Evolutionary conservation across 106 monocot species (phyloP).

Genomic region (Dioscorea zingiberensis): DNA sequence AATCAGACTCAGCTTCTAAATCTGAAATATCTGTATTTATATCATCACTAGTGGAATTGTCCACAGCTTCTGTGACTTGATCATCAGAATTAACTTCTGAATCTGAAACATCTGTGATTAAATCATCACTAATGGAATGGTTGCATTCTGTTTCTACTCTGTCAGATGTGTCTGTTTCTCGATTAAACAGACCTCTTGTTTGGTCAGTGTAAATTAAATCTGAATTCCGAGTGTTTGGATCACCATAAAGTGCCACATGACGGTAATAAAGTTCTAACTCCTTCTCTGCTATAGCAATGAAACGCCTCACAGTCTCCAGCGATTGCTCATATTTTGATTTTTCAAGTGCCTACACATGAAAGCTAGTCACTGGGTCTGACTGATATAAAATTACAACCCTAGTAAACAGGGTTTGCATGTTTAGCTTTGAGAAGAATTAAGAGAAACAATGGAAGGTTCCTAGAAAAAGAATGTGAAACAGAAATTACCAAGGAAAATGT

Average conservation of each 20-base stretch:
- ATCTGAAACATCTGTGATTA: background rate
- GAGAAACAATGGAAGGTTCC: background rate
- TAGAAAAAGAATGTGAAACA: background rate
- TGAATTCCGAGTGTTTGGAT: conserved; percentile 37
- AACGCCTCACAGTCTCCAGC: conserved; percentile 84
- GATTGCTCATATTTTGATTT: conserved; percentile 99
- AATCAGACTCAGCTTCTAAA: conserved; percentile 10
- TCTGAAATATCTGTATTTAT: background rate
- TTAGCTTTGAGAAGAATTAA: background rate
- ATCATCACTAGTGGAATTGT: conserved; percentile 1
- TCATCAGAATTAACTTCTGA: conserved; percentile 24
- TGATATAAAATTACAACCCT: background rate
- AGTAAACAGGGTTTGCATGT: background rate
- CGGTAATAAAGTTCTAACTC: conserved; percentile 87
- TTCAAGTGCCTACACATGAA: conserved; percentile 70
- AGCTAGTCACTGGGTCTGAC: too few species aligned
- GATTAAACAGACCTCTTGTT: background rate
- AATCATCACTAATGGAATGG: conserved; percentile 4
- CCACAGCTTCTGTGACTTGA: background rate
- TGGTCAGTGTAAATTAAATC: conserved; percentile 36
- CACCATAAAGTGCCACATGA: conserved; percentile 87
- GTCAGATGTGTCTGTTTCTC: conserved; percentile 6
- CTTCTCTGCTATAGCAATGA: conserved; percentile 88
- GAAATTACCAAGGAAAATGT: background rate
- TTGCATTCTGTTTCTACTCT: conserved; percentile 5